Evolutionary conservation across 768 basidiomycete genomes (phyloP), one percentile per base, ranked within the genome.

Genomic region (Mycena rebaudengoi): DNA sequence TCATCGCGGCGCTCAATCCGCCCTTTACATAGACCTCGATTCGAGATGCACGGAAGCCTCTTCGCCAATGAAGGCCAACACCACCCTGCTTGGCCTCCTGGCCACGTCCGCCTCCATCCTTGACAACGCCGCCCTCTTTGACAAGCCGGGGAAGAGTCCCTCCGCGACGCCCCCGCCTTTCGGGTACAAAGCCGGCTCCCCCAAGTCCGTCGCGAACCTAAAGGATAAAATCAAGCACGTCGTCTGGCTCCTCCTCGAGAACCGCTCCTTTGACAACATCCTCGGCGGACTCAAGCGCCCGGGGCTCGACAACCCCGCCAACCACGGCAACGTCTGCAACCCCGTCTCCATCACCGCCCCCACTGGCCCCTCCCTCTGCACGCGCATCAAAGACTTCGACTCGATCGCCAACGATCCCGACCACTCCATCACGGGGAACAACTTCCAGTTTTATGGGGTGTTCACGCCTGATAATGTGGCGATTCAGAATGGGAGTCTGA

Each of bases 231-330:
- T 71, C 55, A 68, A 68, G 51, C 67, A 70, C 45, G 72, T 75
- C 41, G 71, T 75, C 33, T 68, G 69, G 59, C 30, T 75, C 26
- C 44, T 75, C 2, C 65, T 71, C 46, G 74, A 75, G 58, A 75
- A 75, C 49, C 69, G 73, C 7, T 74, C 74, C 1, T 75, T 75
- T 56, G 74, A 75, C 58, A 73, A 71, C 46, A 70, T 75, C 56
- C 67, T 74, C 26, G 74, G 74, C 16, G 71, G 64, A 21, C 45
- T 75, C 16, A 51, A 54, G 1, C 69, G 66, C 49, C 57, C 59
- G 18, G 64, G 64, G 20, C 35, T 70, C 11, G 70, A 71, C 51
- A 69, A 75, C 64, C 65, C 65, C 10, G 26, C 54, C 49, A 66
- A 69, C 32, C 66, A 72, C 13, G 62, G 68, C 6, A 26, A 68